Base-by-base conservation (phyloP, 129 eudicot species). In the Centella asiatica region DNA sequence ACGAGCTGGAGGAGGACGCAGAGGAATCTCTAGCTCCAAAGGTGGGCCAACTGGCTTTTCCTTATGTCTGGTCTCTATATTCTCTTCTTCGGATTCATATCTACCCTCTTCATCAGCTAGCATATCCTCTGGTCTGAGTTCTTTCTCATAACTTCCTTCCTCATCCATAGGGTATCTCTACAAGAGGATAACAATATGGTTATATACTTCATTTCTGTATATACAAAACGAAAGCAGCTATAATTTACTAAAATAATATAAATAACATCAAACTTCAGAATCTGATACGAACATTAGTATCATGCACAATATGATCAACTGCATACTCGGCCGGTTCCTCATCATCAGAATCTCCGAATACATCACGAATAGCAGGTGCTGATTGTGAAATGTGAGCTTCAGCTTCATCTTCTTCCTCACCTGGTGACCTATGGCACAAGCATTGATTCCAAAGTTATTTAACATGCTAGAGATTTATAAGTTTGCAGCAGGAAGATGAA, bases 41-140 rank as follows among this genome's bases (percentile, higher is more conserved):
- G 99, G 92, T 6, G 96, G 99, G 23, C 99, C 99, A 69, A 81
- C 83, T 36, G 96, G 99, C 69, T 85, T 93, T 75, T 93, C 99
- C 73, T 85, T 93, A 4, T 65, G 50, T 81, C 72, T 93, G 63
- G 77, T 66, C 67, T 75, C 79, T 46, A 69, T 29, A 59, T 76
- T 85, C 51, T 93, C 99, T 73, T 88, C 92, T 79, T 88, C 99
- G 42, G 93, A 93, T 74, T 83, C 81, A 65, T 88, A 93, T n/a
- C 59, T 85, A 31, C 82, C 99, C 65, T 92, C 95, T 69, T 88
- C 99, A 78, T 93, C 99, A 61, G 92, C 90, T 67, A 88, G 63
- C 82, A 93, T 71, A 76, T 93, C 99, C 66, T 93, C 99, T 70
- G 95, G 95, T 68, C 84, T 80, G 39, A 93, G 73, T 63, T 81